Conservation (phyloP, 73 alveolate species). For the Paramecium primaurelia region DNA sequence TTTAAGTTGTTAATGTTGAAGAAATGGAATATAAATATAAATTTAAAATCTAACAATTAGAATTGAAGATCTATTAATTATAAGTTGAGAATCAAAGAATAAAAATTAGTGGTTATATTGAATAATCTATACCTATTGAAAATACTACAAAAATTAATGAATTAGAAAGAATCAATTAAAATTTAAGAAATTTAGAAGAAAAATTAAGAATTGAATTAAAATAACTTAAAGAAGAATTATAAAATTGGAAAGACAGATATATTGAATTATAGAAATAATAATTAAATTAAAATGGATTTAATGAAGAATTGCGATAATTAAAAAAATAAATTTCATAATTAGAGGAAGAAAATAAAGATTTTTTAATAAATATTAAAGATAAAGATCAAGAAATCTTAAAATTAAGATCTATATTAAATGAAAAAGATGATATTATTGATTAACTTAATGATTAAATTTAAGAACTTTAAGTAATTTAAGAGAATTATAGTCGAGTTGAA, state of each 20-base stretch:
- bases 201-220: neutral
- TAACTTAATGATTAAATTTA: neutral
- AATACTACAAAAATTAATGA: neutral
- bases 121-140: neutral
- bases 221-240: neutral
- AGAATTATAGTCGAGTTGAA: neutral
- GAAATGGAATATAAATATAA: conserved; percentile 8
- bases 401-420: neutral
- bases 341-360: neutral
- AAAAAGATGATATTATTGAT: neutral
- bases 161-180: neutral
- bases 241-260: neutral
- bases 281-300: neutral
- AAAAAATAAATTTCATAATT: neutral
- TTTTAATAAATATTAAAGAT: neutral
- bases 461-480: neutral
- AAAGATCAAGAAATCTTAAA: neutral
- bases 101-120: neutral
- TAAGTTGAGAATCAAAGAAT: neutral
- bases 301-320: neutral
- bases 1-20: neutral
- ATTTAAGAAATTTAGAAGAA: neutral
- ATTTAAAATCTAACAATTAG: neutral
- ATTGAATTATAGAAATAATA: neutral
- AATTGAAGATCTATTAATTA: neutral